Evolutionary conservation across 495 filamentous ascomycete genomes (phyloP), one percentile per base, ranked within the genome.

Genomic region (Penicillium malachiteum): DNA sequence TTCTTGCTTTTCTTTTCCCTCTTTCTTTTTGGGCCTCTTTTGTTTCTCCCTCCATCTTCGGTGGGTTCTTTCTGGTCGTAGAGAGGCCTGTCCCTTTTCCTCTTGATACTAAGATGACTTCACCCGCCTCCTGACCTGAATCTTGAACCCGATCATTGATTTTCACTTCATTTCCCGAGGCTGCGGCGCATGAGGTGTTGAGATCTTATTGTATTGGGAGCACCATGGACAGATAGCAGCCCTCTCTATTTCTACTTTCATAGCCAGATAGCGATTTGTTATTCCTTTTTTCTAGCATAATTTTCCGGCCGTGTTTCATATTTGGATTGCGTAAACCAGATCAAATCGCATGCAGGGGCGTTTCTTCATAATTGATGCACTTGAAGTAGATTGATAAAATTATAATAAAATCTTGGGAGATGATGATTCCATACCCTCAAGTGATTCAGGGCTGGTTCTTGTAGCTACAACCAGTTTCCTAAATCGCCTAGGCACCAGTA

Each of bases 121-220:
- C 21, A 26, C 21, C 34, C 5, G 34, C 34, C 8, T 37, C 34
- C 34, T 37, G 34, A 37, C 34, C 9, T 37, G 39, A 41, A 7
- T 21, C 11, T n/a, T 17, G 14, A 37, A 12, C 1, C 30, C 45
- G 17, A 8, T 50, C 31, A 42, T 55, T 11, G 7, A 44, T 52
- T 47, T 52, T 52, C 37, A 7, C 32, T 35, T 46, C 26, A 37
- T 48, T 47, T 37, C 40, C 12, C 12, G 40, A 62, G 45, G 44
- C 18, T 42, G 52, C 53, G 56, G 56, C 56, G 60, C 57, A 52
- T 35, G 33, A 11, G 60, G 60, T 54, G 60, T 63, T 59, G 48
- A 53, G 49, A 48, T 54, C 46, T 49, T 50, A 26, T 53, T 54
- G 44, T 43, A 41, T 39, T 55, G 37, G 56, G 45, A 33, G 33